These are phyloP conservation scores for Fragilaria radians DNA, from an alignment of 108 stramenopile genomes.

Conservation along the genomic window DNA sequence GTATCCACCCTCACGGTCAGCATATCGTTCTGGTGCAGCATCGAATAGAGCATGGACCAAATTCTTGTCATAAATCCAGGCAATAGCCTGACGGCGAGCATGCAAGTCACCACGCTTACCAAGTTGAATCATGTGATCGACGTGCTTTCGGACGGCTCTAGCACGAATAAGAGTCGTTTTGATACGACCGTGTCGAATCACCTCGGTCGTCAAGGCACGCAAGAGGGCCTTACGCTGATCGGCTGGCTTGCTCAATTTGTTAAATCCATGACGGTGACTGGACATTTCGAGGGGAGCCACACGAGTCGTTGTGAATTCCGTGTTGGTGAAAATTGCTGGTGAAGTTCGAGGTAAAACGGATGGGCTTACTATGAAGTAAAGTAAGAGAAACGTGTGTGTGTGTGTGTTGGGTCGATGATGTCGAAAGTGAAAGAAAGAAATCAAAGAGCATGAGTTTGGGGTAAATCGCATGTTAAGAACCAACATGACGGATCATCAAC, in stretches of 20 bases:
- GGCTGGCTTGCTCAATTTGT: conserved; percentile 87
- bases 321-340: conserved; percentile 15
- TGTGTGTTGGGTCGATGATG: too few species aligned
- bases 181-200: conserved; percentile 96
- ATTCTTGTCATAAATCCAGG: conserved; percentile 95
- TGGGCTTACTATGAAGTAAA: conserved; percentile 2
- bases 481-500: too few species aligned
- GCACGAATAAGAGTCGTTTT: conserved; percentile 92
- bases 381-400: conserved; percentile 2
- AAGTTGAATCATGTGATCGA: conserved; percentile 94
- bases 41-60: conserved; percentile 94
- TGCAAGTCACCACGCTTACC: conserved; percentile 93
- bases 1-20: conserved; percentile 86
- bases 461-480: too few species aligned
- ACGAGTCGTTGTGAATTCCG: too few species aligned
- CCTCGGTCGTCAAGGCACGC: conserved; percentile 92
- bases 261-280: conserved; percentile 71
- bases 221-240: conserved; percentile 98
- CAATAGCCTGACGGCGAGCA: conserved; percentile 90
- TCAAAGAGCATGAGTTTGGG: too few species aligned
- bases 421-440: too few species aligned
- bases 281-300: conserved; percentile 47
- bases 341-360: conserved; percentile 7
- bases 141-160: conserved; percentile 89
- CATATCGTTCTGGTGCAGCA: conserved; percentile 90